Percentiles rank a stretch among this genome's conserved stretches.
These are phyloP conservation scores for Fusarium sacchari DNA, from an alignment of 2,329 filamentous ascomycete genomes.

Conservation along the genomic window DNA sequence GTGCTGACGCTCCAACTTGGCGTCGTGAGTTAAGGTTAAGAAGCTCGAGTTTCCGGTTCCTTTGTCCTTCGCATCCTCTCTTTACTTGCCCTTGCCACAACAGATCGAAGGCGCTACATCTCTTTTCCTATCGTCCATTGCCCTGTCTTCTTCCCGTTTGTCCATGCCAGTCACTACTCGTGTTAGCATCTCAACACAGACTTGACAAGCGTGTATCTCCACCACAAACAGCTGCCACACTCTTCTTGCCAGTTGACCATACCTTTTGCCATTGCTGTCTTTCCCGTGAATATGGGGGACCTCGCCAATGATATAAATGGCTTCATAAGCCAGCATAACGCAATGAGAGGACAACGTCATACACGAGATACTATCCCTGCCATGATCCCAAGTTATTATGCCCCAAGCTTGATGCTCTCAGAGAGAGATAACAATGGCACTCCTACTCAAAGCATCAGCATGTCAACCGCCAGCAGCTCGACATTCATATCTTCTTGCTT, in stretches of 20 bases:
- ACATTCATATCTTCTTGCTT: constrained; percentile 26
- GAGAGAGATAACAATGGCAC: neutral
- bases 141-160: neutral
- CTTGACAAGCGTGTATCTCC: neutral
- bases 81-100: neutral
- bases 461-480: constrained; percentile 23
- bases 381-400: constrained; percentile 11
- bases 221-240: neutral
- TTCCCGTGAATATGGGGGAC: constrained; percentile 11
- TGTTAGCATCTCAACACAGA: neutral
- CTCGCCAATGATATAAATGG: constrained; percentile 23
- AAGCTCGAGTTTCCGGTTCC: constrained; percentile 12
- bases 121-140: neutral
- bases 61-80: neutral
- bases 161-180: neutral
- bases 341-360: constrained; percentile 4
- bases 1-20: constrained; percentile 21
- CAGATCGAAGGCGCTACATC: neutral
- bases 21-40: constrained; percentile 10
- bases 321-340: constrained; percentile 26
- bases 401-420: constrained; percentile 23
- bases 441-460: constrained; percentile 6
- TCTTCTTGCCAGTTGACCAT: neutral
- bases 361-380: neutral
- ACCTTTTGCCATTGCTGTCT: neutral